Conservation (phyloP, 257 asterid species). For the Verbascum thapsus region DNA sequence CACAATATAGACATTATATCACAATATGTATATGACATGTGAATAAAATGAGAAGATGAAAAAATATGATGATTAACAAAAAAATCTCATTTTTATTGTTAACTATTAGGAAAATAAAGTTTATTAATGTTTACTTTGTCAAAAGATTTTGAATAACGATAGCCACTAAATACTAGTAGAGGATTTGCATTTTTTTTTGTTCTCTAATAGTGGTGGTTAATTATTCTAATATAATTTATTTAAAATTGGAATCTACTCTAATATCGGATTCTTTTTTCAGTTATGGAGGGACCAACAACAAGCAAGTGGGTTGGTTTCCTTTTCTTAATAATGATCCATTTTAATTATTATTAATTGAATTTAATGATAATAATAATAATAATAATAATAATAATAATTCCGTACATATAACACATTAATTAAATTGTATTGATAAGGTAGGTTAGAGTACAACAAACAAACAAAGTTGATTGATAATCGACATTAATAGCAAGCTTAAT, state of each 20-base stretch:
- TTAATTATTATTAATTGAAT: not conserved
- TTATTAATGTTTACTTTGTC: no score
- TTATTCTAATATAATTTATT: constrained; percentile 29
- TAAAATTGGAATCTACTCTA: constrained; percentile 37
- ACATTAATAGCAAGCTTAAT: constrained; percentile 5
- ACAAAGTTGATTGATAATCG: not conserved
- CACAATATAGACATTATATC: no score
- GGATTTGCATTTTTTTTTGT: constrained; percentile 32
- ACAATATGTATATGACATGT: no score
- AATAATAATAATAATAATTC: not conserved
- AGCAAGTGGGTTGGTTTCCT: constrained; percentile 32
- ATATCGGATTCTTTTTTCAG: constrained; percentile 30
- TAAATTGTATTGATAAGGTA: constrained; percentile 1
- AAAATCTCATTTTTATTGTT: no score
- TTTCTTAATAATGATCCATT: constrained; percentile 20
- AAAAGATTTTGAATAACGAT: not conserved
- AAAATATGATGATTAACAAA: no score
- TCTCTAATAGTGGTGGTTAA: constrained; percentile 16
- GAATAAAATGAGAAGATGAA: no score
- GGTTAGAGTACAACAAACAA: not conserved
- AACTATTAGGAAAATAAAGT: no score
- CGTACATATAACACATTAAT: constrained; percentile 6
- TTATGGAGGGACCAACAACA: constrained; percentile 38
- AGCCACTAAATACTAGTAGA: constrained; percentile 40
- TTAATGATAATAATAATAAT: no score